These are phyloP conservation scores for Diaporthe eres DNA, from an alignment of 2,329 filamentous ascomycete genomes.

Conservation along the genomic window DNA sequence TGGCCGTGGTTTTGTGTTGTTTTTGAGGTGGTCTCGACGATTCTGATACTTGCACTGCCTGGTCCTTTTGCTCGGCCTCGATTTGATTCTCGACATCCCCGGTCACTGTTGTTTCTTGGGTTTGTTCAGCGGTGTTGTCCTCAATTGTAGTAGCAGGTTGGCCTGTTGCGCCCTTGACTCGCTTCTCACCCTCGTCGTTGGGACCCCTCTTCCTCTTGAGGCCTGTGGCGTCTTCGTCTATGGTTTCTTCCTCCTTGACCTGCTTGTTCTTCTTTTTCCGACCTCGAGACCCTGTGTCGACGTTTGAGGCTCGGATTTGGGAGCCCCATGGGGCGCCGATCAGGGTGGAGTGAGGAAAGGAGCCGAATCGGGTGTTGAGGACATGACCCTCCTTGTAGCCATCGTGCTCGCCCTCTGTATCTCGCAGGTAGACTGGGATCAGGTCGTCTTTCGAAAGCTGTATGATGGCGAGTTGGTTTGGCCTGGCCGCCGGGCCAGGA, in stretches of 20 bases:
- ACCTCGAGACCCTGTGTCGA: conserved; percentile 92
- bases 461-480: conserved; percentile 82
- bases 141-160: conserved; percentile 40
- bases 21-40: conserved; percentile 21
- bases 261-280: conserved; percentile 64
- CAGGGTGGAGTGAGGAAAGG: conserved; percentile 85
- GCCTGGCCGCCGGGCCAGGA: conserved; percentile 72
- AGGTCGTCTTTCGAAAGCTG: conserved; percentile 91
- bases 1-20: conserved; percentile 29
- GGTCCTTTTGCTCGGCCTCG: conserved; percentile 55
- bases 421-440: conserved; percentile 79
- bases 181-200: conserved; percentile 52
- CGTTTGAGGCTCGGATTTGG: conserved; percentile 89
- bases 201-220: conserved; percentile 47
- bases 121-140: conserved; percentile 43
- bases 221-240: conserved; percentile 50
- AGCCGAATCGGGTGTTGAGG: conserved; percentile 94
- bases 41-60: conserved; percentile 46
- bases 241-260: conserved; percentile 36
- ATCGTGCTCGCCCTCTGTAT: conserved; percentile 73
- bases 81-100: conserved; percentile 34
- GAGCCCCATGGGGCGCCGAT: conserved; percentile 89
- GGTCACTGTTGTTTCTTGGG: conserved; percentile 28
- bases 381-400: conserved; percentile 84
- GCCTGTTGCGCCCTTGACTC: conserved; percentile 37